Base-by-base conservation (phyloP, 176 grass and related monocot genomes). In the Zea luxurians region DNA sequence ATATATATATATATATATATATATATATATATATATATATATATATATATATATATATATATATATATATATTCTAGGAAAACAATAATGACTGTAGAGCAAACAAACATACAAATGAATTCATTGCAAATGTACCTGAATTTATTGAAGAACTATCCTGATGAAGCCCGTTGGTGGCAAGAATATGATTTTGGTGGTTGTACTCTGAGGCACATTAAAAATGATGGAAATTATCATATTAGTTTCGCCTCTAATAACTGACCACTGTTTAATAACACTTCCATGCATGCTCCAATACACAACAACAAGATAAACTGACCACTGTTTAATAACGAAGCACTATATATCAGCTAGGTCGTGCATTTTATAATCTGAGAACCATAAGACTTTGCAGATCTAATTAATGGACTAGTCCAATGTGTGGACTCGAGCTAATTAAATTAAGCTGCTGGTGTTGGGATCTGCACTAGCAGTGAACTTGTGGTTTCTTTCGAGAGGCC, bases 131-230 rank as follows among this genome's bases (percentile, higher is more conserved):
- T 49, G 68, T 64, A 64, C 74, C 27, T 49, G 44, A 77, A 61
- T 73, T 87, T 41, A 71, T 8, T 74, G 40, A 48, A 10, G 41
- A 64, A 13, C 40, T 71, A 6, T 87, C 66, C 72, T 62, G 72
- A 21, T 62, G 77, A 21, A n/a, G 18, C 4, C 47, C 12, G 48
- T 71, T 78, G 5, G 62, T 64, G 12, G 59, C 48, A 72, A 87
- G 57, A 11, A 77, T n/a, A 10, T 58, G 12, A 6, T 7, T 55
- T 66, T 53, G 57, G 4, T 65, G 16, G 13, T 40, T 64, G 40
- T 16, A 18, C 40, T 43, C 85, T 87, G 85, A 57, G 27, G 67
- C 9, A 65, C 34, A 76, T 45, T 55, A 1, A 3, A 36, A 48
- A n/a, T 1, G 9, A 43, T 52, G 2, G 4, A 13, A 13, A 52